phyloP scores from a whole-genome alignment of 768 basidiomycete species.

The Leccinum olivaceopallidum region DNA sequence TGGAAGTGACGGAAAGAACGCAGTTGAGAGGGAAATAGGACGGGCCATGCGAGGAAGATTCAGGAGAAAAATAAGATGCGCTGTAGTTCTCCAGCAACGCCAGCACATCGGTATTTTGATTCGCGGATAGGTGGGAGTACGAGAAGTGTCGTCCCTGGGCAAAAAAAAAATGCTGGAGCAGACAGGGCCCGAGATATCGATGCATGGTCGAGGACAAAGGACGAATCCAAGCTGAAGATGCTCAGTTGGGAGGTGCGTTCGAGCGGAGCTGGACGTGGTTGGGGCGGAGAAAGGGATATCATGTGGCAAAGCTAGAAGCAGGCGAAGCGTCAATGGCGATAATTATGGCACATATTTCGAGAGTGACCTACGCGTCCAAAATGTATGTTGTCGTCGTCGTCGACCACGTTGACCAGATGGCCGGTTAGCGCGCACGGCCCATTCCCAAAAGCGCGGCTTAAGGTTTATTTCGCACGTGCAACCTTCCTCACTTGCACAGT shows the following conservation, averaged over 20 bases:
- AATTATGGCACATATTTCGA: conserved; percentile 28
- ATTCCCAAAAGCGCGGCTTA: conserved; percentile 28
- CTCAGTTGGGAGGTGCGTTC: conserved; percentile 18
- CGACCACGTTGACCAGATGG: conserved; percentile 15
- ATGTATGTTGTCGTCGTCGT: conserved; percentile 21
- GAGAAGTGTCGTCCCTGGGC: background rate
- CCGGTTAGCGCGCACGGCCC: conserved; percentile 26
- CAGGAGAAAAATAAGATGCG: background rate
- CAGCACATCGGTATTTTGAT: background rate
- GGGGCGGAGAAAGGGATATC: conserved; percentile 34
- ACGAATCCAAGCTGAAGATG: background rate
- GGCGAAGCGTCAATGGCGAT: conserved; percentile 15
- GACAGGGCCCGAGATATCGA: background rate
- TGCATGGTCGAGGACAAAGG: background rate
- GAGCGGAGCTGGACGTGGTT: conserved; percentile 38
- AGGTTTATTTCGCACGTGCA: conserved; percentile 36
- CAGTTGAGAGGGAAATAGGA: conserved; percentile 2
- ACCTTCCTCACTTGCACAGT: conserved; percentile 27
- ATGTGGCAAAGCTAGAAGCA: conserved; percentile 25
- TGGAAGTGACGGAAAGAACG: background rate
- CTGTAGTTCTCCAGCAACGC: background rate
- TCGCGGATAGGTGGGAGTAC: background rate
- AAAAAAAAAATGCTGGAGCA: background rate
- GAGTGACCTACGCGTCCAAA: conserved; percentile 1
- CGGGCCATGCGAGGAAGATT: conserved; percentile 7